Conservation (phyloP, 2,329 filamentous ascomycete species). For the Curvularia sp. region DNA sequence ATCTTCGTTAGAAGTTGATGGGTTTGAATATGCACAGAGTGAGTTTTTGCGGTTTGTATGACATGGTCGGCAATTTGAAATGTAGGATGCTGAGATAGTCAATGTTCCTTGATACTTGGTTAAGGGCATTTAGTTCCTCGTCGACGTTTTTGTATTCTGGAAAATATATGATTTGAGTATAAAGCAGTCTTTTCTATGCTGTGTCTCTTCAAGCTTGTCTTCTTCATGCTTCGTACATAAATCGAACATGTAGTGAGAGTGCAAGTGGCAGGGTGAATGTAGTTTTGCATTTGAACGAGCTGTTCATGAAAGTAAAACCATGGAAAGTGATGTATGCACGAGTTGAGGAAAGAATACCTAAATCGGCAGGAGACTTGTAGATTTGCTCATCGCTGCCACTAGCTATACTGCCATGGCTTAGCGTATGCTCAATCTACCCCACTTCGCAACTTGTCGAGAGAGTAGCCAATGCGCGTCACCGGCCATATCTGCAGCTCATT, state of each 20-base stretch:
- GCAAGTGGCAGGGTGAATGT: too few species aligned
- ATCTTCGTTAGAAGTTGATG: constrained; percentile 1
- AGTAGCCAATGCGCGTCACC: background rate
- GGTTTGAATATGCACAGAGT: background rate
- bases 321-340: background rate
- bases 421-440: constrained; percentile 6
- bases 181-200: too few species aligned
- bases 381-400: background rate
- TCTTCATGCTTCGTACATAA: too few species aligned
- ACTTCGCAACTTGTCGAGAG: background rate
- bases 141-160: too few species aligned
- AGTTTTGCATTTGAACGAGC: background rate
- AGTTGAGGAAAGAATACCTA: background rate
- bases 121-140: too few species aligned
- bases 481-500: background rate
- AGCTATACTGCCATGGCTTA: background rate
- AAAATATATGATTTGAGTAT: too few species aligned
- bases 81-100: background rate
- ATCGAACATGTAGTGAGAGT: background rate
- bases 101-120: background rate
- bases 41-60: background rate
- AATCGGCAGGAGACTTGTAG: background rate
- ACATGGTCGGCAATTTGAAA: background rate
- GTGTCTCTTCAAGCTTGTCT: too few species aligned
- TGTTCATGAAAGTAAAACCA: background rate